Evolutionary conservation across 805 yeast genomes (phyloP).

Genomic region (Zygoascus biomembranicola): DNA sequence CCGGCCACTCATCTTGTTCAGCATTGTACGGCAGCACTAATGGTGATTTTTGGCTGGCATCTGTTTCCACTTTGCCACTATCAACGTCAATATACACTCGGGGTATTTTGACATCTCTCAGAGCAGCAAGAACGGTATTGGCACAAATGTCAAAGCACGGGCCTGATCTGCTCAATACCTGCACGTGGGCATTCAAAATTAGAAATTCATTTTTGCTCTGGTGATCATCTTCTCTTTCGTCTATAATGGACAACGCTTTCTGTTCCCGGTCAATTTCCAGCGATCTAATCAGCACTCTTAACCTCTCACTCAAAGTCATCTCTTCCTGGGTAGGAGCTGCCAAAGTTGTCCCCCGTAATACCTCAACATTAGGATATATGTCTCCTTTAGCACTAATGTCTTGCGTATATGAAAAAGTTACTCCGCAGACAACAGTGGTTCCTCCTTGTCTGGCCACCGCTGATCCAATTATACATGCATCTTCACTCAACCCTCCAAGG

Average conservation of each 20-base stretch:
- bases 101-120: conserved; percentile 56
- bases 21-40: conserved; percentile 35
- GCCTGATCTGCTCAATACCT: conserved; percentile 73
- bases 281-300: conserved; percentile 52
- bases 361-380: conserved; percentile 19
- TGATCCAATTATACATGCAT: conserved; percentile 47
- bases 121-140: conserved; percentile 56
- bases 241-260: conserved; percentile 41
- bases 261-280: conserved; percentile 15
- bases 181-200: conserved; percentile 64
- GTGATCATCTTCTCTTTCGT: conserved; percentile 21
- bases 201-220: conserved; percentile 29
- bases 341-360: conserved; percentile 29
- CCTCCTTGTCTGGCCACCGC: conserved; percentile 61
- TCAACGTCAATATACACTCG: conserved; percentile 52
- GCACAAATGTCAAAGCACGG: conserved; percentile 74
- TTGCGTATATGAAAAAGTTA: conserved; percentile 17
- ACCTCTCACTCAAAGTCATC: conserved; percentile 35
- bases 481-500: conserved; percentile 15
- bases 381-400: conserved; percentile 9
- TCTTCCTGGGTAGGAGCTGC: conserved; percentile 22
- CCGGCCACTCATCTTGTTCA: background rate
- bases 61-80: conserved; percentile 48
- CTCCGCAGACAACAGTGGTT: conserved; percentile 56
- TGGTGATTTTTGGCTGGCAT: conserved; percentile 26